A percentile compares a stretch with the other conserved stretches of the same genome.
Evolutionary conservation across 768 basidiomycete genomes (phyloP).

Genomic region (Neoboletus subvelutipes): DNA sequence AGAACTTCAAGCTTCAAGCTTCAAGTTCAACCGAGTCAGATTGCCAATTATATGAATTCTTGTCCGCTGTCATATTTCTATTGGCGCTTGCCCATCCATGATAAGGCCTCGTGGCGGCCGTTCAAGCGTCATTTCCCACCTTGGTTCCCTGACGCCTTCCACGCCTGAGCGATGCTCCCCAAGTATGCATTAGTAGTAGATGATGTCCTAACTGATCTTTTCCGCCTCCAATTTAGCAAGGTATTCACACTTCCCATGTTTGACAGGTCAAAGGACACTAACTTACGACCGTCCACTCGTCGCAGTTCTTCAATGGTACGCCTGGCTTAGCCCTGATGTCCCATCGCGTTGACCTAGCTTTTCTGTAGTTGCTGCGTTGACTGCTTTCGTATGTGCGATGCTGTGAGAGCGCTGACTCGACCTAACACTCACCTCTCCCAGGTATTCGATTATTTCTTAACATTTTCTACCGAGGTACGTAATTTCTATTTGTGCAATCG

Average conservation of each 20-base stretch:
- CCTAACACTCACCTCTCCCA: neutral
- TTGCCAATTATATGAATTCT: neutral
- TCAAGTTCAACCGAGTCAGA: too few species aligned
- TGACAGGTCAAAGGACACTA: neutral
- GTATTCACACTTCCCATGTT: conserved; percentile 1
- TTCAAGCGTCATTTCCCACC: too few species aligned
- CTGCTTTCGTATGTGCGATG: neutral
- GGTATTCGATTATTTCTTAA: neutral
- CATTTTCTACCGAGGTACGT: neutral
- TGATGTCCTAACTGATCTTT: conserved; percentile 10
- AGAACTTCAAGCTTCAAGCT: too few species aligned
- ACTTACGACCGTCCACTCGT: neutral
- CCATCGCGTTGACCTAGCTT: neutral
- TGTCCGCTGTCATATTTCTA: neutral
- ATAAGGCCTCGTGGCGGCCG: neutral
- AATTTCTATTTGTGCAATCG: neutral
- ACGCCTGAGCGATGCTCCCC: conserved; percentile 7
- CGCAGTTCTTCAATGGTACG: conserved; percentile 22
- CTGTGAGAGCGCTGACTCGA: neutral
- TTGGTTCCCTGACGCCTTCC: neutral
- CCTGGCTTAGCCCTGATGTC: neutral
- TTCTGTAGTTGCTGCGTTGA: neutral
- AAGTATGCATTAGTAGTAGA: neutral
- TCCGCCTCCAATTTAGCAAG: conserved; percentile 22
- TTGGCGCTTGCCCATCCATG: neutral